Evolutionary conservation across 2,329 filamentous ascomycete species (phyloP).

Genomic region (Colletotrichum acutatum): DNA sequence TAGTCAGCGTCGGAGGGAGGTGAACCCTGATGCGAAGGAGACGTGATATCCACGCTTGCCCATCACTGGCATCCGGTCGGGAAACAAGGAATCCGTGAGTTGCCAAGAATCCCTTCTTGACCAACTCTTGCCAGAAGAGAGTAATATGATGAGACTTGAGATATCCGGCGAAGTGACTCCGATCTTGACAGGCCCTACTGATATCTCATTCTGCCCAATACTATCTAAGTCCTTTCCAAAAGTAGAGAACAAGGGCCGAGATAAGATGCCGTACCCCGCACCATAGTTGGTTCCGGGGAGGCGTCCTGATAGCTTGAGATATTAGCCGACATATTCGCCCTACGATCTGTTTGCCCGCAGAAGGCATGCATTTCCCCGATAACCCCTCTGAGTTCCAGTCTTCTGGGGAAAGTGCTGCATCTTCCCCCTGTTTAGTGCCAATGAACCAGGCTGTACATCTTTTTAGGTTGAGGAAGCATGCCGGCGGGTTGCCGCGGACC

Average conservation of each 20-base stretch:
- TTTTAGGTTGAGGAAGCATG: neutral
- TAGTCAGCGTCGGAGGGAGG: neutral
- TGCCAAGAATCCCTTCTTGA: too few relatives aligned
- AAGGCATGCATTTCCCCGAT: neutral
- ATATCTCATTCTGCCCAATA: neutral
- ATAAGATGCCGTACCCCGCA: constrained; percentile 21
- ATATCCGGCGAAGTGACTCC: neutral
- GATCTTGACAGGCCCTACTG: neutral
- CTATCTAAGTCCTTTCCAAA: neutral
- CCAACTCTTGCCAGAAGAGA: neutral
- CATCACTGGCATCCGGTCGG: too few relatives aligned
- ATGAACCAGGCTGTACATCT: neutral
- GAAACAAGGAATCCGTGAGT: neutral
- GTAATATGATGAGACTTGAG: neutral
- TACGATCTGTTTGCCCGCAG: neutral
- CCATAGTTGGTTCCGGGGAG: neutral
- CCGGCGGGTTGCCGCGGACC: constrained; percentile 14
- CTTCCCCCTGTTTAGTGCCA: constrained; percentile 22
- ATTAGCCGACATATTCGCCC: neutral
- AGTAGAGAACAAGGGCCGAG: neutral
- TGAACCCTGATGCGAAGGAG: neutral
- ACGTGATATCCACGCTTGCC: too few relatives aligned
- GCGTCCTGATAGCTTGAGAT: neutral
- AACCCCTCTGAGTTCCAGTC: neutral
- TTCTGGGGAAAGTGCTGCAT: constrained; percentile 18